phyloP scores from a whole-genome alignment of 805 yeast genomes.

The Schwanniomyces sp. region DNA sequence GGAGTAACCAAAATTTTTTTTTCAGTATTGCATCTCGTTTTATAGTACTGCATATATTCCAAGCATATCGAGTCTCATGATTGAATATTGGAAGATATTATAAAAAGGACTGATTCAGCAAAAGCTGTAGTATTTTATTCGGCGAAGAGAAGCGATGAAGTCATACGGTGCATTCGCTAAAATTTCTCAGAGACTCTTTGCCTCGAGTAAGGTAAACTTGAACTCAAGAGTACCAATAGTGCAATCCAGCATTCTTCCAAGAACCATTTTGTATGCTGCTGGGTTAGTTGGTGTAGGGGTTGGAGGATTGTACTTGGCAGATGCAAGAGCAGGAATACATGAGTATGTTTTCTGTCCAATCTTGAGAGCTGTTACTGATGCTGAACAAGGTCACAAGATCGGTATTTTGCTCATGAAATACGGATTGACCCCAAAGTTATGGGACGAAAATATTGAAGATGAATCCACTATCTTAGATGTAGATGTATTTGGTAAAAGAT shows the following conservation, averaged over 20 bases:
- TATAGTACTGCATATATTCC: neutral
- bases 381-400: conserved; percentile 81
- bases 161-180: neutral
- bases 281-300: conserved; percentile 26
- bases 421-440: conserved; percentile 65
- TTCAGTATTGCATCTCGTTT: conserved; percentile 1
- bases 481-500: conserved; percentile 60
- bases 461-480: conserved; percentile 48
- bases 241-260: conserved; percentile 16
- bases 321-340: conserved; percentile 80
- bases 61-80: neutral
- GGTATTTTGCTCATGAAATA: conserved; percentile 70
- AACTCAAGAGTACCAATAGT: conserved; percentile 6
- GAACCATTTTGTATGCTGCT: conserved; percentile 10
- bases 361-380: conserved; percentile 67
- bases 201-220: neutral
- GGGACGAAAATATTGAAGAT: conserved; percentile 50
- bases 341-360: conserved; percentile 81
- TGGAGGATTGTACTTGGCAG: conserved; percentile 58
- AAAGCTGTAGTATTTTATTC: neutral
- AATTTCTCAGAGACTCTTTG: neutral
- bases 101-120: neutral
- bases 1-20: conserved; percentile 36
- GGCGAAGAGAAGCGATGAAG: neutral
- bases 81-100: neutral